These are phyloP conservation scores for Gracilariopsis chorda DNA, from an alignment of 23 red algal genomes.

Conservation along the genomic window DNA sequence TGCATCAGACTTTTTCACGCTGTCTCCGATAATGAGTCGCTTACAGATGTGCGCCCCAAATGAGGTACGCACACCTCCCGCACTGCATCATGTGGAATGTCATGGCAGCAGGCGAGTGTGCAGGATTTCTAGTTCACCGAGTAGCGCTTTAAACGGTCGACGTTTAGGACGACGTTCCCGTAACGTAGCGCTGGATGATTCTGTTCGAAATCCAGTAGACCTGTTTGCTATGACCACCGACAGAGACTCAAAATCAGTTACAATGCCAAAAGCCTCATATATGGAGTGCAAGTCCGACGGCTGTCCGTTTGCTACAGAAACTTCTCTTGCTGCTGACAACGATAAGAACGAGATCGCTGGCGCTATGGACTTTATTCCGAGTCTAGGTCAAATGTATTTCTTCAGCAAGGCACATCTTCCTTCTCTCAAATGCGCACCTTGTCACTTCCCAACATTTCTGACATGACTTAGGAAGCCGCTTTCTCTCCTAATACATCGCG, in stretches of 20 bases:
- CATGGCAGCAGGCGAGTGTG: not conserved
- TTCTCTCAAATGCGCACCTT: too few species aligned
- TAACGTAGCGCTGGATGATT: constrained; percentile 14
- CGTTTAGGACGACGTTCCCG: constrained; percentile 27
- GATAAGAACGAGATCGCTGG: constrained; percentile 15
- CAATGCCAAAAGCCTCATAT: not conserved
- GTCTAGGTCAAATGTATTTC: constrained; percentile 54
- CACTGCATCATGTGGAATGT: not conserved
- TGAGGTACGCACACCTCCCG: not conserved
- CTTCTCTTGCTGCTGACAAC: not conserved
- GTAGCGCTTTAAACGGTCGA: constrained; percentile 2
- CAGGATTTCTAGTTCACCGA: not conserved
- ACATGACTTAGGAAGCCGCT: too few species aligned
- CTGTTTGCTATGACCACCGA: constrained; percentile 49
- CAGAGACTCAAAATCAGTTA: not conserved
- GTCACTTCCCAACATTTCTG: too few species aligned
- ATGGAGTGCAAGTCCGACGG: not conserved
- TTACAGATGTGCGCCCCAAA: not conserved
- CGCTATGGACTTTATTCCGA: constrained; percentile 69
- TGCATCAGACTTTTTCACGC: constrained; percentile 9
- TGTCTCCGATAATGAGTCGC: constrained; percentile 7
- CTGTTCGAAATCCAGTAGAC: constrained; percentile 45
- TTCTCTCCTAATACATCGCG: too few species aligned
- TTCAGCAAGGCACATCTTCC: too few species aligned
- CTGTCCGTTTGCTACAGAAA: constrained; percentile 19